Conservation (phyloP, 2,329 filamentous ascomycete genomes). For the Arthroderma sp. region DNA sequence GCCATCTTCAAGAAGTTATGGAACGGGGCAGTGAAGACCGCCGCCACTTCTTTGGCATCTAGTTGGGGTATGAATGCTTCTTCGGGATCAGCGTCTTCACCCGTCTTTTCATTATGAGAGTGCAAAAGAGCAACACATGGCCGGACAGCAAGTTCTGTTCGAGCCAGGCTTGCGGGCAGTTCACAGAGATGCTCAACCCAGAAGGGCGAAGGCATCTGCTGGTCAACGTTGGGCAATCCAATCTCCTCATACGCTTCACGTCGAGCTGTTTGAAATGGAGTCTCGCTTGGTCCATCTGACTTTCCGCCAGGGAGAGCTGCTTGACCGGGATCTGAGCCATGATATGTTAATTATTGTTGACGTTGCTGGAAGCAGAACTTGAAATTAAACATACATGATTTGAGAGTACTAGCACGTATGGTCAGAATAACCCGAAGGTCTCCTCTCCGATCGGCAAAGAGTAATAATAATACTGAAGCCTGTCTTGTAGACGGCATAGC, state of each 20-base stretch:
- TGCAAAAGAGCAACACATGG: slow-evolving; percentile 71
- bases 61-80: slow-evolving; percentile 65
- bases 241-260: slow-evolving; percentile 91
- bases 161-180: slow-evolving; percentile 63
- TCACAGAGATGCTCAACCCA: slow-evolving; percentile 76
- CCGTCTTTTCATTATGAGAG: slow-evolving; percentile 40
- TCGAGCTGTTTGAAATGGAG: slow-evolving; percentile 65
- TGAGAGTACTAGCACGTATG: slow-evolving; percentile 47
- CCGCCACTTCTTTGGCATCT: slow-evolving; percentile 82
- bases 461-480: slow-evolving; percentile 74
- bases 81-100: slow-evolving; percentile 44
- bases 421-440: slow-evolving; percentile 59
- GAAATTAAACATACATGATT: slow-evolving; percentile 37
- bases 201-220: slow-evolving; percentile 62
- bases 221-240: slow-evolving; percentile 59
- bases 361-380: not conserved
- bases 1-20: slow-evolving; percentile 60
- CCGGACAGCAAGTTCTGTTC: slow-evolving; percentile 60
- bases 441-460: slow-evolving; percentile 73
- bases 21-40: slow-evolving; percentile 83
- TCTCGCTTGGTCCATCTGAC: slow-evolving; percentile 44
- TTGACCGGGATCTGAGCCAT: slow-evolving; percentile 54
- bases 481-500: slow-evolving; percentile 50
- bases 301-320: slow-evolving; percentile 72
- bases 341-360: not conserved